Base-by-base conservation (phyloP, 805 yeast species). In the Sungouiozyma intestinalis region DNA sequence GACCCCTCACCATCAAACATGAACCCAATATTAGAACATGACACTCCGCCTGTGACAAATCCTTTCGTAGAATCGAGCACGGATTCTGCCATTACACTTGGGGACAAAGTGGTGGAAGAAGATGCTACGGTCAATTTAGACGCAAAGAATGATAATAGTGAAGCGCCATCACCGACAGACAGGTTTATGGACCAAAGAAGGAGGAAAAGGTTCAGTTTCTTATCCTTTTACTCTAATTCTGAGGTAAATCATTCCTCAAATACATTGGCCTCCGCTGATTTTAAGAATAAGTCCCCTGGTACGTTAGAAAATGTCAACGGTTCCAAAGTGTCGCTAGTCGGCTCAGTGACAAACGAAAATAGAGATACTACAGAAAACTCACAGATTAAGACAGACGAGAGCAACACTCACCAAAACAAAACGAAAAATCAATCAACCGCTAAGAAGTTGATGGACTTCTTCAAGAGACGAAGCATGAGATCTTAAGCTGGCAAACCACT, bases 401-500 rank as follows among this genome's bases (percentile, higher is more conserved):
- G 35, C 17, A 16, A 15, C 4, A 11, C 24, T 31, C 6, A 15
- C 11, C 11, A n/a, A 14, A 17, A 16, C 21, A 31, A 36, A 18
- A 29, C 27, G 4, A 41, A 32, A 21, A 44, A 37, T 29, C 18
- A 36, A 20, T 79, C 87, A 38, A 81, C 92, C 2, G 86, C 92
- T 4, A 76, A 79, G 55, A 77, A 77, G 52, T 87, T 81, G 8
- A 76, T 81, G 72, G 88, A 81, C 58, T 81, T 81, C 58, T 81
- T 81, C 67, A 80, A 80, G 57, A 72, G 88, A 62, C 74, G 85
- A 63, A 76, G 72, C 48, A 62, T 66, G 67, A 57, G 63, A 46
- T 27, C 53, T 15, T 54, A 35, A 47, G 13, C 9, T 13, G 38
- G 35, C n/a, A 16, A 38, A 34, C 31, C 33, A 27, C 35, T 35